Conservation (phyloP, 176 grass and related monocot species). For the Luzula sylvatica region DNA sequence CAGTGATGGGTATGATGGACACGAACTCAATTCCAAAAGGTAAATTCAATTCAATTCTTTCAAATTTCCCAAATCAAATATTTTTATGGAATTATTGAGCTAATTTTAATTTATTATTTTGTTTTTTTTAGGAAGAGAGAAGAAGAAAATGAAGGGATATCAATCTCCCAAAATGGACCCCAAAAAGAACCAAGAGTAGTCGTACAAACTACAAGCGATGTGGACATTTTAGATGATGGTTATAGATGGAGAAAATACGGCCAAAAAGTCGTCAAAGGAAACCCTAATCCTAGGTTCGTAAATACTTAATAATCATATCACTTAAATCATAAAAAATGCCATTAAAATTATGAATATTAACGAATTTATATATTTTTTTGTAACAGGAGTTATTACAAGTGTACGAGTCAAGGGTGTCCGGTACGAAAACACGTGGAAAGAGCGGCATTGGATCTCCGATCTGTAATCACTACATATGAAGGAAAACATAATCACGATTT, state of each 20-base stretch:
- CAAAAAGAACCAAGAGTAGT: slow-evolving; percentile 32
- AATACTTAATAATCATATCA: neutral
- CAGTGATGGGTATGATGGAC: slow-evolving; percentile 21
- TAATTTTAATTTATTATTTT: neutral
- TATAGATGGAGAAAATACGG: slow-evolving; percentile 36
- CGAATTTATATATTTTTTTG: neutral
- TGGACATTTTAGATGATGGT: slow-evolving; percentile 36
- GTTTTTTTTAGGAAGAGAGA: slow-evolving; percentile 23
- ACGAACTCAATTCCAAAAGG: slow-evolving; percentile 31
- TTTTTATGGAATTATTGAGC: neutral
- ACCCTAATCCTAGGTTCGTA: slow-evolving; percentile 30
- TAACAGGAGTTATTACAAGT: slow-evolving; percentile 40
- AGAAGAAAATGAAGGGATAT: slow-evolving; percentile 25
- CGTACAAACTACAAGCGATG: slow-evolving; percentile 31
- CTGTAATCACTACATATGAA: slow-evolving; percentile 36
- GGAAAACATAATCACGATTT: slow-evolving; percentile 37
- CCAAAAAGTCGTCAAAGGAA: slow-evolving; percentile 36
- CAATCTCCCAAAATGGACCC: slow-evolving; percentile 15
- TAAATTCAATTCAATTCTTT: neutral
- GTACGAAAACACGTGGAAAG: slow-evolving; percentile 38
- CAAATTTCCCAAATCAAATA: too few relatives aligned
- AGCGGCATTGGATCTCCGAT: slow-evolving; percentile 24
- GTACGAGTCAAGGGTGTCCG: slow-evolving; percentile 23
- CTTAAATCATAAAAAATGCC: neutral
- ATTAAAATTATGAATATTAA: too few relatives aligned